These are phyloP conservation scores for Cyphellophora europaea DNA, from an alignment of 2,329 filamentous ascomycete species.

Conservation along the genomic window DNA sequence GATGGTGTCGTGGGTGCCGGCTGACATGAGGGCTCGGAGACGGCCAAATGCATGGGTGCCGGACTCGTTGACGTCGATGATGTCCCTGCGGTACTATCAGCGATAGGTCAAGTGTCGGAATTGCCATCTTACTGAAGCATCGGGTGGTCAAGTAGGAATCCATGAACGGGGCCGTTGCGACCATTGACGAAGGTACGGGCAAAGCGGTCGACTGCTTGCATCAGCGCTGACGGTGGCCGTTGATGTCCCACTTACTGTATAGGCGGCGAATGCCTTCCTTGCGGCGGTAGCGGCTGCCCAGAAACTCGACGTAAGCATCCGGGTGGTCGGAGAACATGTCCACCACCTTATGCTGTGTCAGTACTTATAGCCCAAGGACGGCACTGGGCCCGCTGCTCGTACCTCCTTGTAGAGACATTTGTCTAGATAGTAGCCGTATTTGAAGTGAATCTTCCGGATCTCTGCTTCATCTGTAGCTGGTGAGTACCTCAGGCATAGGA, in stretches of 20 bases:
- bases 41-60: slow-evolving; percentile 42
- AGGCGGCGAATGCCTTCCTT: slow-evolving; percentile 44
- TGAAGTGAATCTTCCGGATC: slow-evolving; percentile 47
- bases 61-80: slow-evolving; percentile 40
- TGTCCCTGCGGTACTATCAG: too few relatives aligned
- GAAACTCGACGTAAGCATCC: slow-evolving; percentile 47
- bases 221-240: too few relatives aligned
- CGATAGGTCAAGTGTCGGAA: too few relatives aligned
- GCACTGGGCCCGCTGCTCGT: slow-evolving; percentile 4
- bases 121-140: too few relatives aligned
- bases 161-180: slow-evolving; percentile 47
- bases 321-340: slow-evolving; percentile 44
- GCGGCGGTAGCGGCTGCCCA: slow-evolving; percentile 43
- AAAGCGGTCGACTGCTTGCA: slow-evolving; percentile 45
- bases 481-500: background rate
- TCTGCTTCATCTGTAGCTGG: slow-evolving; percentile 40
- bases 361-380: background rate
- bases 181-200: slow-evolving; percentile 41
- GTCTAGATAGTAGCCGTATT: slow-evolving; percentile 51
- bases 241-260: too few relatives aligned
- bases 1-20: slow-evolving; percentile 44
- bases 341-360: slow-evolving; percentile 26
- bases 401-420: slow-evolving; percentile 51
- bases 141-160: slow-evolving; percentile 48
- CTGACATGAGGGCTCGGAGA: slow-evolving; percentile 47